Evolutionary conservation across 805 yeast species (phyloP).

Genomic region (Yarrowia alimentaria): DNA sequence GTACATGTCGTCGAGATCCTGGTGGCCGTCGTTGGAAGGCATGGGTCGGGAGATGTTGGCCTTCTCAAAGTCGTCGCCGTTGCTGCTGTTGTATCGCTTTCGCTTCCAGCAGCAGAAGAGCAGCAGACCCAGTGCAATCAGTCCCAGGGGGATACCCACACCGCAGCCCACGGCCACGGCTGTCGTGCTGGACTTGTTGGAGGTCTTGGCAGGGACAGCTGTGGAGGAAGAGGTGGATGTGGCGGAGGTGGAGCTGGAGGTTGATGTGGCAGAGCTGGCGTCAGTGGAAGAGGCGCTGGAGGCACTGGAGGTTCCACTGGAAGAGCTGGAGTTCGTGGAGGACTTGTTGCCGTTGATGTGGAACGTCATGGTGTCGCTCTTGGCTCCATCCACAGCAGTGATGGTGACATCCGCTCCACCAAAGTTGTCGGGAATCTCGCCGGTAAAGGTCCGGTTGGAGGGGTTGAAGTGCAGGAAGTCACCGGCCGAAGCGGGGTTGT

Average conservation of each 20-base stretch:
- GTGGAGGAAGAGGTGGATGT: constrained; percentile 38
- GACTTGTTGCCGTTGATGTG: constrained; percentile 53
- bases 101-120: constrained; percentile 57
- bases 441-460: constrained; percentile 64
- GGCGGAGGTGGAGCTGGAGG: constrained; percentile 34
- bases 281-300: constrained; percentile 34
- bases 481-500: constrained; percentile 39
- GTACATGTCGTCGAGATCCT: constrained; percentile 30
- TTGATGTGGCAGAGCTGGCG: constrained; percentile 37
- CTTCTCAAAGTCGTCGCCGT: constrained; percentile 38
- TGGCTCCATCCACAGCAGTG: constrained; percentile 42
- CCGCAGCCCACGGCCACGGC: constrained; percentile 76
- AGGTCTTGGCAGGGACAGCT: constrained; percentile 32
- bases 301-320: constrained; percentile 36
- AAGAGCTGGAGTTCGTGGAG: constrained; percentile 32
- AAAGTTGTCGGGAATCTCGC: constrained; percentile 58
- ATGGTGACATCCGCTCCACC: constrained; percentile 42
- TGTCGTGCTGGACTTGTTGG: constrained; percentile 45
- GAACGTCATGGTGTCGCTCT: constrained; percentile 46
- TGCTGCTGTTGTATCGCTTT: constrained; percentile 40
- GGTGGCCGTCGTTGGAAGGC: constrained; percentile 34
- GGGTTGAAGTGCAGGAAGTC: constrained; percentile 64
- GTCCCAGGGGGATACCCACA: constrained; percentile 70
- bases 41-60: constrained; percentile 40
- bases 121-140: constrained; percentile 53